These are phyloP conservation scores for Perkinsus marinus DNA, from an alignment of 169 alveolate genomes.

Conservation along the genomic window DNA sequence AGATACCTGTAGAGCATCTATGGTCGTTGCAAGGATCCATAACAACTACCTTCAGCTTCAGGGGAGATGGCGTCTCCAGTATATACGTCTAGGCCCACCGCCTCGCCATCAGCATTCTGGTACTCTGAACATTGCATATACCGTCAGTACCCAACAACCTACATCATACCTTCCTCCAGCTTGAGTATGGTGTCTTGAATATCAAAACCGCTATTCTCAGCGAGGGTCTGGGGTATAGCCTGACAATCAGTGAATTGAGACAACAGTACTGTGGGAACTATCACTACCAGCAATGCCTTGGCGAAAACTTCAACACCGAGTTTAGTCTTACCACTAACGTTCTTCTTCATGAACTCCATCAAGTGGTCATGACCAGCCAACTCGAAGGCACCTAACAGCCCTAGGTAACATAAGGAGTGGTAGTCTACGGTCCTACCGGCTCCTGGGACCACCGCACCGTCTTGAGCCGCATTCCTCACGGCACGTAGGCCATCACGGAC, in stretches of 20 bases:
- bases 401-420: not conserved
- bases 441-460: conserved; percentile 87
- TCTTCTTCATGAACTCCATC: conserved; percentile 40
- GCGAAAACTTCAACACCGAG: conserved; percentile 90
- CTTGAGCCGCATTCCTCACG: conserved; percentile 87
- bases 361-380: conserved; percentile 72
- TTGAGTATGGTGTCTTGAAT: conserved; percentile 72
- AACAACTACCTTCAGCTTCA: conserved; percentile 55
- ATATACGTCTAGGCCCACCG: conserved; percentile 84
- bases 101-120: conserved; percentile 56
- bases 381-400: conserved; percentile 73
- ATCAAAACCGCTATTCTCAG: conserved; percentile 87
- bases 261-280: not conserved
- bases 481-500: conserved; percentile 94
- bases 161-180: conserved; percentile 11
- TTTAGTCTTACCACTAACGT: conserved; percentile 80
- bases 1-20: conserved; percentile 62
- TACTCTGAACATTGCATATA: conserved; percentile 47
- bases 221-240: conserved; percentile 79
- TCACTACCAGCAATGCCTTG: conserved; percentile 72
- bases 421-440: conserved; percentile 52
- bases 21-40: not conserved
- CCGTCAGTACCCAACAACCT: not conserved
- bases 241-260: not conserved
- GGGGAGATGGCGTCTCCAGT: conserved; percentile 84